Evolutionary conservation across 768 basidiomycete species (phyloP).

Genomic region (Rhizopogon roseolus): DNA sequence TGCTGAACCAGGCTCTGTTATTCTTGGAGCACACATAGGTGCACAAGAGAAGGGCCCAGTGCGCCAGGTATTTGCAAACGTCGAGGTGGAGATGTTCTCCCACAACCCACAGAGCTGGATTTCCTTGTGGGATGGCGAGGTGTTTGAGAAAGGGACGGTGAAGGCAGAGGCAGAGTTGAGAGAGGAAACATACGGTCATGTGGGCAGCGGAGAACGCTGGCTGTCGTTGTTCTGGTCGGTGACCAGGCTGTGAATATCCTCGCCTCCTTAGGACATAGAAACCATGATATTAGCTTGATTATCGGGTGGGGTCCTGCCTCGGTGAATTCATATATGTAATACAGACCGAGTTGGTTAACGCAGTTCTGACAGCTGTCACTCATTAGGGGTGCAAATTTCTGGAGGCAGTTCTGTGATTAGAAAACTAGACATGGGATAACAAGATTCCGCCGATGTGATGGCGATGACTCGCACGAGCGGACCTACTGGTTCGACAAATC

Average conservation of each 20-base stretch:
- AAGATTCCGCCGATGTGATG: too few relatives aligned
- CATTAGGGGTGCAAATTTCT: too few relatives aligned
- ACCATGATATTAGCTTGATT: background rate
- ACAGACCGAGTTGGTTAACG: too few relatives aligned
- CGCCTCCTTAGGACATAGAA: background rate
- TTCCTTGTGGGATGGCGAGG: slow-evolving; percentile 32
- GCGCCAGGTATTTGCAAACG: background rate
- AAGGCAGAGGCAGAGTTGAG: slow-evolving; percentile 9
- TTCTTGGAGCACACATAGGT: slow-evolving; percentile 39
- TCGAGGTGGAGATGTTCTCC: slow-evolving; percentile 15
- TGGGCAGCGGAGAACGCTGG: background rate
- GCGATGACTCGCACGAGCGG: too few relatives aligned
- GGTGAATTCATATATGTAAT: background rate
- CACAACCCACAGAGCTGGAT: slow-evolving; percentile 33
- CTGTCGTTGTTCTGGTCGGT: background rate
- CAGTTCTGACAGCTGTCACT: too few relatives aligned
- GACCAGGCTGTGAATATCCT: background rate
- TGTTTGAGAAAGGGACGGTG: slow-evolving; percentile 31
- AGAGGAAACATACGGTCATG: background rate
- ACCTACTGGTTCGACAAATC: too few relatives aligned
- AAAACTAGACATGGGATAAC: too few relatives aligned
- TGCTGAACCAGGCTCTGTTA: slow-evolving; percentile 37
- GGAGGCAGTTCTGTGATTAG: too few relatives aligned
- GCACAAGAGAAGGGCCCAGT: background rate
- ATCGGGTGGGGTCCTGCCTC: background rate